phyloP scores from a whole-genome alignment of 116 monocot species.

The Trichopus zeylanicus region DNA sequence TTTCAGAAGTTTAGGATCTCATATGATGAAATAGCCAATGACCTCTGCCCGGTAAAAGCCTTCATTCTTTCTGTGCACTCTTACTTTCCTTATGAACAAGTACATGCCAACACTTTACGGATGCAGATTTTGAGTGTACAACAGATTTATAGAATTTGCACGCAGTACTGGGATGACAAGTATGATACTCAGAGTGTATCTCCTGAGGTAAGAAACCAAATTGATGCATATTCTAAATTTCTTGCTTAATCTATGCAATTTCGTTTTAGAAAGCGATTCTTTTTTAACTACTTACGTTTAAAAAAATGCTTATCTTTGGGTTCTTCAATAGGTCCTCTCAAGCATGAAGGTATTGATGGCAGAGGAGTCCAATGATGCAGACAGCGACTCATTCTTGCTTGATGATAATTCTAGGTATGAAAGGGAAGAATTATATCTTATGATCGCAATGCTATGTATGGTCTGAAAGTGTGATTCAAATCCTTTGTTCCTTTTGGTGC shows the following conservation, averaged over 20 bases:
- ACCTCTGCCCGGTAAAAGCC: conserved; percentile 74
- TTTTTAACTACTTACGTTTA: no score
- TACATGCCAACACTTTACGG: background rate
- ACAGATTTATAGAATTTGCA: conserved; percentile 83
- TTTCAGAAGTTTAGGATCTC: conserved; percentile 76
- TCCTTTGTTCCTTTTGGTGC: conserved; percentile 7
- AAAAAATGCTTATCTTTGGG: no score
- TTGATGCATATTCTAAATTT: no score
- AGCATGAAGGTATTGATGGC: conserved; percentile 25
- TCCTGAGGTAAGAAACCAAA: conserved; percentile 60
- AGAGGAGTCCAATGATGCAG: conserved; percentile 16
- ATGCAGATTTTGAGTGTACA: conserved; percentile 69
- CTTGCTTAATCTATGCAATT: no score
- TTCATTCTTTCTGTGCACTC: background rate
- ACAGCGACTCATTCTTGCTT: conserved; percentile 26
- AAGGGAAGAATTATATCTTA: background rate
- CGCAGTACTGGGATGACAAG: conserved; percentile 89
- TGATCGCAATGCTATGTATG: no score
- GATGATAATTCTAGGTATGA: conserved; percentile 36
- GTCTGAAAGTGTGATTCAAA: no score
- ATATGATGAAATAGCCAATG: conserved; percentile 71
- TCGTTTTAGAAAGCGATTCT: no score
- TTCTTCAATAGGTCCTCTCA: conserved; percentile 46
- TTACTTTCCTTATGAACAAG: background rate
- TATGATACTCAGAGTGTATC: conserved; percentile 84